phyloP scores from a whole-genome alignment of 2,329 filamentous ascomycete genomes.

The Paecilomyces dactylethromorphus region DNA sequence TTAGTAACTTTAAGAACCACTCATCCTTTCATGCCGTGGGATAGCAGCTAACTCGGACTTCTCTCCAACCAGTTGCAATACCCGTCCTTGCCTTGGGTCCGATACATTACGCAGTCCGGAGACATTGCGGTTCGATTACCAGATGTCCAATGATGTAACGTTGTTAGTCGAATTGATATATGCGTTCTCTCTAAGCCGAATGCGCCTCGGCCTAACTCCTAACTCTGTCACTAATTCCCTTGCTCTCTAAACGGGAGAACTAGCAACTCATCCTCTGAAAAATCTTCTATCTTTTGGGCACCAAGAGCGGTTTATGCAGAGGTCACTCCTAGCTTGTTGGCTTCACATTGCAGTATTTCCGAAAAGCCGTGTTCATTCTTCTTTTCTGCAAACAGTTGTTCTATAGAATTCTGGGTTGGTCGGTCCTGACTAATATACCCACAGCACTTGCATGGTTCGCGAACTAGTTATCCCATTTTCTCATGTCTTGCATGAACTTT shows the following conservation, averaged over 20 bases:
- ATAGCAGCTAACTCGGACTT: constrained; percentile 1
- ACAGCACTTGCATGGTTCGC: neutral
- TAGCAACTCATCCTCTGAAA: neutral
- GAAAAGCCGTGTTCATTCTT: neutral
- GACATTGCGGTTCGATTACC: constrained; percentile 93
- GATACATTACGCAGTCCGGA: constrained; percentile 96
- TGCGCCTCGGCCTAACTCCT: neutral
- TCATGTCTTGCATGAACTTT: neutral
- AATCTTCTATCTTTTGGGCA: neutral
- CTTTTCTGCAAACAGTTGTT: neutral
- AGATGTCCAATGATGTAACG: constrained; percentile 63
- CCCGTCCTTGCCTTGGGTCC: constrained; percentile 91
- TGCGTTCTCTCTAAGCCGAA: neutral
- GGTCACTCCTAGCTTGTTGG: neutral
- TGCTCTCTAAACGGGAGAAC: neutral
- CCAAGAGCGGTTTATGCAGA: neutral
- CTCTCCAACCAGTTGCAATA: constrained; percentile 72
- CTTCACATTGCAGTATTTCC: neutral
- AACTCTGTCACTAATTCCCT: neutral
- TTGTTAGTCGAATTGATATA: neutral
- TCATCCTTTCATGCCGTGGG: neutral
- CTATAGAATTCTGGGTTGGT: neutral
- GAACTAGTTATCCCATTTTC: neutral
- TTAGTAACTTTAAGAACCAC: neutral
- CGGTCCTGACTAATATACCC: neutral